Conservation (phyloP, 148 eudicot genomes). For the Rhododendron griersonianum region DNA sequence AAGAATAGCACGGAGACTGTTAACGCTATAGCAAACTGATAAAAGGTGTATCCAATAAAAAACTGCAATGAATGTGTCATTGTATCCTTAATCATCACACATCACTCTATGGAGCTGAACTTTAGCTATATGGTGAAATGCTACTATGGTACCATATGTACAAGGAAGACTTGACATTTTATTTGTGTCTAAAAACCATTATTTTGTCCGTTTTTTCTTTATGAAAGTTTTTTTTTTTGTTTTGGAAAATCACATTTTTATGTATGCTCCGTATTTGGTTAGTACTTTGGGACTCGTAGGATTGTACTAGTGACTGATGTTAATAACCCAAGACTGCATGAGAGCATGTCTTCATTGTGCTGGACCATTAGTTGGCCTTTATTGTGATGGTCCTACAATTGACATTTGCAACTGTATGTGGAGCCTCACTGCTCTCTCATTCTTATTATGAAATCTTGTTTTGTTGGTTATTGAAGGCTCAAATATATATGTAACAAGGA, state of each 20-base stretch:
- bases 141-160: background rate
- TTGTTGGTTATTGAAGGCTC: slow-evolving; percentile 46
- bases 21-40: background rate
- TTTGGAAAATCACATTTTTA: background rate
- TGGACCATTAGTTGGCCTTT: background rate
- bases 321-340: background rate
- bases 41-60: background rate
- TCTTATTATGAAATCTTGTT: background rate
- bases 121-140: background rate
- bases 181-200: background rate
- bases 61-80: background rate
- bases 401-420: background rate
- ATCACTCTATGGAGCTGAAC: background rate
- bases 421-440: background rate
- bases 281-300: background rate
- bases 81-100: slow-evolving; percentile 3
- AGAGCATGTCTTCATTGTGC: background rate
- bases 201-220: background rate
- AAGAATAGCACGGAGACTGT: background rate
- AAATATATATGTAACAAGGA: slow-evolving; percentile 86
- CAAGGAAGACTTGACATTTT: background rate
- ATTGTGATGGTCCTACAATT: background rate
- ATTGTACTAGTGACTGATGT: background rate
- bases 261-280: background rate
- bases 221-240: background rate